Evolutionary conservation across 139 green algal species (phyloP).

Genomic region (Mychonastes homosphaera): DNA sequence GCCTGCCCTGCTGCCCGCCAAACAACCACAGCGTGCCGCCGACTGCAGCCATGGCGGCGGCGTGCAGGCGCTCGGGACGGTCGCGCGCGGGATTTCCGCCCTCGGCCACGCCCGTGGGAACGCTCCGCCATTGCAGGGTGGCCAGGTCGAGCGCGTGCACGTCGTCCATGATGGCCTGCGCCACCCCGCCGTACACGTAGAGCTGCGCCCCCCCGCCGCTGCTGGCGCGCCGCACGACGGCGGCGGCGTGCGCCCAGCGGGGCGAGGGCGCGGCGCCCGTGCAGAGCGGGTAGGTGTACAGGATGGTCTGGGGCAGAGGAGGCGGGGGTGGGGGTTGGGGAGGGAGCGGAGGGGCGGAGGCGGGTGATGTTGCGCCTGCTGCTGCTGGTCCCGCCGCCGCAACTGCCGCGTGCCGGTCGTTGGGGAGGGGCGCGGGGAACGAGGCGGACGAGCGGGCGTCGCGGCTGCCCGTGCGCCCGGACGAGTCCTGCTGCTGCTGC

Average conservation of each 20-base stretch:
- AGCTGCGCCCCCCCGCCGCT: slow-evolving; percentile 16
- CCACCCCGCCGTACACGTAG: slow-evolving; percentile 30
- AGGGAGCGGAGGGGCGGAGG: too few species aligned
- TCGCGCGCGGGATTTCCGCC: too few species aligned
- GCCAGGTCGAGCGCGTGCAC: slow-evolving; percentile 22
- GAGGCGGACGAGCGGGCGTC: too few species aligned
- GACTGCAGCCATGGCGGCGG: slow-evolving; percentile 17
- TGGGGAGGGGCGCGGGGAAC: too few species aligned
- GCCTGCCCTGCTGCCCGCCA: slow-evolving; percentile 35
- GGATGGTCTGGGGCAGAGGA: slow-evolving; percentile 11
- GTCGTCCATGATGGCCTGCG: slow-evolving; percentile 22
- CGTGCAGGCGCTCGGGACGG: slow-evolving; percentile 29
- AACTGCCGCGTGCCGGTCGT: too few species aligned
- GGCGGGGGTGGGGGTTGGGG: too few species aligned
- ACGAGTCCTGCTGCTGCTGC: too few species aligned
- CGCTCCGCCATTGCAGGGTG: slow-evolving; percentile 19
- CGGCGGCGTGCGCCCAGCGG: slow-evolving; percentile 20
- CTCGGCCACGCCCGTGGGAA: too few species aligned
- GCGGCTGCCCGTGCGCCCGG: too few species aligned
- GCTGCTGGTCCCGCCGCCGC: too few species aligned
- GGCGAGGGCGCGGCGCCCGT: slow-evolving; percentile 19
- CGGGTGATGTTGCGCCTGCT: too few species aligned
- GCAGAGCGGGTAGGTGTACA: slow-evolving; percentile 22
- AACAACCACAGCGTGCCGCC: slow-evolving; percentile 26
- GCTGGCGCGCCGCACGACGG: neutral